Base-by-base conservation (phyloP, 305 asterid genomes). In the Galium porrigens region DNA sequence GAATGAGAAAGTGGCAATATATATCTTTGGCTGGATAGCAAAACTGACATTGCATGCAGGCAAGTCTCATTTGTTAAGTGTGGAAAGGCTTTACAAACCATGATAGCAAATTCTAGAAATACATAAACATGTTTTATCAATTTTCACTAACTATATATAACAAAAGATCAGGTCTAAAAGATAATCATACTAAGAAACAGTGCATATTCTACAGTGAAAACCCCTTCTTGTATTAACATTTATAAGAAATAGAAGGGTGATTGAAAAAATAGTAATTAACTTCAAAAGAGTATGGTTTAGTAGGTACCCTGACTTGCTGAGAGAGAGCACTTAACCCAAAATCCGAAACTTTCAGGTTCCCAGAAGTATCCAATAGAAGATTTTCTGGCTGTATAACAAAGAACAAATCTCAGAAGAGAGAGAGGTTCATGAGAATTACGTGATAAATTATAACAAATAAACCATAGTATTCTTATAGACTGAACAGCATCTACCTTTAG, bases 311-410 rank as follows among this genome's bases (percentile, higher is more conserved):
- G 82, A 86, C 88, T 88, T 90, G 95, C 81, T 86, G 91, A 73
- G 95, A 90, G 62, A 90, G 84, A 72, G 97, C 97, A 76, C 97
- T 88, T 68, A 90, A 75, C 27, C 97, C 97, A 68, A 90, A 88
- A 79, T 90, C 97, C 39, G 97, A 90, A 72, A 90, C 87, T 73
- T 88, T 90, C 71, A 90, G 96, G 68, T 86, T 82, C 65, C 96
- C 96, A 42, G 79, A 77, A 55, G 87, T 84, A 81, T 90, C 96
- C 80, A 88, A 44, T 0, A 90, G 79, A 65, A 90, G 78, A 73
- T 90, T 90, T 70, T 88, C 97, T 0, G 94, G 97, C 97, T 90
- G 52, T 46, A 81, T 53, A 74, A 25, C 58, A 33, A 9, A 33
- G 22, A 52, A 18, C 22, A 52, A 49, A 64, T n/a, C 60, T 32